phyloP scores from a whole-genome alignment of 164 flowering plant species.

The Houttuynia cordata region DNA sequence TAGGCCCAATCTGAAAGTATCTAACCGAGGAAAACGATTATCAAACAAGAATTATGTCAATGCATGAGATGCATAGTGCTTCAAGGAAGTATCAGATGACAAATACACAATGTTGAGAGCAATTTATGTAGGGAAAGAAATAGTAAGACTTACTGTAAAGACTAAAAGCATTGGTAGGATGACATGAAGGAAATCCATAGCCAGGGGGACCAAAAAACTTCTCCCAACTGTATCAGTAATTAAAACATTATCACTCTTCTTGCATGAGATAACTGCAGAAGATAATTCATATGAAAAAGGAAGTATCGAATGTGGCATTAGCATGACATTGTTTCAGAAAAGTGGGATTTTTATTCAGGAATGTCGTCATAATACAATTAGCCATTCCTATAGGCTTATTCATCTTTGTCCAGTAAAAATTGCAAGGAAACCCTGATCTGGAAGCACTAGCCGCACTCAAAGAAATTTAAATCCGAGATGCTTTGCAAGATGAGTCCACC shows the following conservation, averaged over 20 bases:
- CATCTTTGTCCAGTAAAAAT: too few relatives aligned
- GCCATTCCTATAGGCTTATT: too few relatives aligned
- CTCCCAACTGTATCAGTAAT: constrained; percentile 19
- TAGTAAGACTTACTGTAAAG: constrained; percentile 52
- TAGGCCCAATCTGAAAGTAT: constrained; percentile 62
- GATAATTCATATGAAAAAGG: not conserved
- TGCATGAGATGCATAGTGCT: not conserved
- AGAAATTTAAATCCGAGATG: too few relatives aligned
- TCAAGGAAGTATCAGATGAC: not conserved
- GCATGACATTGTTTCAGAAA: not conserved
- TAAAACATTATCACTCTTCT: constrained; percentile 33
- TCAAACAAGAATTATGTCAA: not conserved
- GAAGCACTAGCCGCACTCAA: too few relatives aligned
- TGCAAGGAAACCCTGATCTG: too few relatives aligned
- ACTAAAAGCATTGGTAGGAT: constrained; percentile 43
- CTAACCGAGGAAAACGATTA: constrained; percentile 12
- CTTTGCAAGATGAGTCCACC: too few relatives aligned
- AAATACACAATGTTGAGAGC: too few relatives aligned
- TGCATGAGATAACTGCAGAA: constrained; percentile 8
- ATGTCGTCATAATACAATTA: too few relatives aligned
- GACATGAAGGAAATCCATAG: constrained; percentile 38
- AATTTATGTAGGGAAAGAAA: not conserved
- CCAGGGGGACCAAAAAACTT: constrained; percentile 22
- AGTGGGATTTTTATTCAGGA: too few relatives aligned
- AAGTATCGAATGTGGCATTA: not conserved